These are phyloP conservation scores for Castanea mollissima DNA, from an alignment of 306 rosid species.

Conservation along the genomic window DNA sequence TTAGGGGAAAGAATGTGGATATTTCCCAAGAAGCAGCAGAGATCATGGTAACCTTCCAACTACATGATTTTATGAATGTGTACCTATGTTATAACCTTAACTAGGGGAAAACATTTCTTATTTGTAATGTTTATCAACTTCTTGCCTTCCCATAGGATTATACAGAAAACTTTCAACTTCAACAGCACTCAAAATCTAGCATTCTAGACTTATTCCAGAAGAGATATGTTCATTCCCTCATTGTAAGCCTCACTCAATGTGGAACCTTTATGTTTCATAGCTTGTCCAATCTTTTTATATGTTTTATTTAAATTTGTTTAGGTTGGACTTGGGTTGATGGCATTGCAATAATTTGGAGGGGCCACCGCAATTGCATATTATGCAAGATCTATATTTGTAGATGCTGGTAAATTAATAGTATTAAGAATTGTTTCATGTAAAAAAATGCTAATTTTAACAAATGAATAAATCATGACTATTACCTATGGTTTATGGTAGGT, in stretches of 20 bases:
- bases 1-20: conserved; percentile 58
- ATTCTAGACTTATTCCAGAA: conserved; percentile 63
- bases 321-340: conserved; percentile 89
- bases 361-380: conserved; percentile 61
- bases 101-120: neutral
- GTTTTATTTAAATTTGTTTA: conserved; percentile 27
- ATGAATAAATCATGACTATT: neutral
- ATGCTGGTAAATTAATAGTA: conserved; percentile 56
- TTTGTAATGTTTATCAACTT: neutral
- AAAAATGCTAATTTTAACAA: neutral
- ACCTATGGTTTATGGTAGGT: conserved; percentile 52
- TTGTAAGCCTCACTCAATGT: conserved; percentile 40
- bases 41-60: conserved; percentile 36
- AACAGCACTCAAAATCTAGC: conserved; percentile 48
- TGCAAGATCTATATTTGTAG: conserved; percentile 62
- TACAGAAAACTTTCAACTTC: conserved; percentile 55
- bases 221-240: conserved; percentile 64
- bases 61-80: neutral
- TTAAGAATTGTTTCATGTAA: neutral
- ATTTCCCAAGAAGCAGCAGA: conserved; percentile 66
- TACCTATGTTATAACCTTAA: neutral
- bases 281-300: conserved; percentile 3
- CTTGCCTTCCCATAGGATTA: conserved; percentile 50
- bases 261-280: neutral
- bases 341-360: conserved; percentile 85